Base-by-base conservation (phyloP, 2,329 filamentous ascomycete species). In the Aspergillus oerlinghausenensis region DNA sequence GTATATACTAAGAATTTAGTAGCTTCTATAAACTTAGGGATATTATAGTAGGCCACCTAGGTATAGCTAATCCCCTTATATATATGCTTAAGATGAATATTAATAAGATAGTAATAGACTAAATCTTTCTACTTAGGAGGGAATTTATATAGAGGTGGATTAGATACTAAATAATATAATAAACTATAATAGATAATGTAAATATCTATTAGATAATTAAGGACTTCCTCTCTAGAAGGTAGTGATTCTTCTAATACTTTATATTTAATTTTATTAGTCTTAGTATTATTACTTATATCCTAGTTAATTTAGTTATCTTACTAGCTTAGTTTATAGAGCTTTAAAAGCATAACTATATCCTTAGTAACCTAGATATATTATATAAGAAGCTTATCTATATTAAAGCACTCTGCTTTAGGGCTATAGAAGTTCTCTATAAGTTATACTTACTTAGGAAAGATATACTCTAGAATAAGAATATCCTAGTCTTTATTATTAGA, bases 401-500 rank as follows among this genome's bases (percentile, higher is more conserved):
- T 17, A 61, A 57, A 67, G 28, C 58, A 58, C 59, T 69, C 66
- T 32, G 53, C 61, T 5, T 69, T 51, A 26, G 63, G 55, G 2
- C 63, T 54, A 35, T 70, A 68, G 56, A 67, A 70, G 49, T 66
- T 66, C 29, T 70, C 61, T 38, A 66, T 51, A 9, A 69, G 63
- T 40, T 59, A 58, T 10, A 56, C 64, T 49, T 60, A 56, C 55
- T 68, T 49, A 50, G 58, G 29, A 60, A 70, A 70, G 7, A 67
- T 14, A 11, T 70, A 66, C 2, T 62, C 40, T 1, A 55, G 64
- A 35, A 43, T 66, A 51, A 61, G 63, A 7, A 66, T 32, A 29
- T 92, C 86, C 88, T 89, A 95, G 73, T 90, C 93, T 17, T 80
- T 77, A 65, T 92, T 86, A 60, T 88, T 84, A 61, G 94, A 91